Evolutionary conservation across 2,329 filamentous ascomycete genomes (phyloP).

Genomic region (Fusarium agapanthi): DNA sequence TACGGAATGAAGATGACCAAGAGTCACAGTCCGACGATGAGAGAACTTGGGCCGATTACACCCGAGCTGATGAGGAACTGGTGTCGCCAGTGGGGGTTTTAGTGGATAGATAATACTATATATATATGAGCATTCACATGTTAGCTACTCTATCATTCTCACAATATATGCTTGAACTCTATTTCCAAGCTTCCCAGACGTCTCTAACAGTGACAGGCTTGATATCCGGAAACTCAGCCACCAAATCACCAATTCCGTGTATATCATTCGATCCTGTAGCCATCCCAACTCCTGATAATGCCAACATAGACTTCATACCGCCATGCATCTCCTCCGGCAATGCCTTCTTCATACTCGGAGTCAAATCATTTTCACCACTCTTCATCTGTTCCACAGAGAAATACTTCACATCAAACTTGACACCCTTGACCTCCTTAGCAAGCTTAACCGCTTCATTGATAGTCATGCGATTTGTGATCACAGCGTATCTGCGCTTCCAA

Average conservation of each 20-base stretch:
- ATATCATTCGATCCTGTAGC: background rate
- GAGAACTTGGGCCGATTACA: background rate
- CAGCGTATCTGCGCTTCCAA: background rate
- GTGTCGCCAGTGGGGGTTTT: slow-evolving; percentile 9
- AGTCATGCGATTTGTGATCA: background rate
- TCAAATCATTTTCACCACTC: background rate
- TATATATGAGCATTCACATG: no score
- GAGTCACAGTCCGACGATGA: background rate
- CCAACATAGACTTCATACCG: background rate
- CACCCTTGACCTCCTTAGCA: background rate
- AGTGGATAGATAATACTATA: fast-evolving
- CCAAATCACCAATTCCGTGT: background rate
- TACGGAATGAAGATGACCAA: background rate
- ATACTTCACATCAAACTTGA: background rate
- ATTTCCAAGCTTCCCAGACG: background rate
- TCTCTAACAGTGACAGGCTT: background rate
- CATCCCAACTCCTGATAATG: background rate
- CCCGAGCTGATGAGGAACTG: background rate
- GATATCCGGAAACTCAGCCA: background rate
- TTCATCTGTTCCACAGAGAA: background rate
- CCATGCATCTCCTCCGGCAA: background rate
- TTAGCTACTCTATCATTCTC: background rate
- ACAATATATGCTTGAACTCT: fast-evolving
- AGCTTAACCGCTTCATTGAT: background rate
- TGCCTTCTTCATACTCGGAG: background rate